Conservation (phyloP, 1,284 basidiomycete species). For the Termitomyces sp. region DNA sequence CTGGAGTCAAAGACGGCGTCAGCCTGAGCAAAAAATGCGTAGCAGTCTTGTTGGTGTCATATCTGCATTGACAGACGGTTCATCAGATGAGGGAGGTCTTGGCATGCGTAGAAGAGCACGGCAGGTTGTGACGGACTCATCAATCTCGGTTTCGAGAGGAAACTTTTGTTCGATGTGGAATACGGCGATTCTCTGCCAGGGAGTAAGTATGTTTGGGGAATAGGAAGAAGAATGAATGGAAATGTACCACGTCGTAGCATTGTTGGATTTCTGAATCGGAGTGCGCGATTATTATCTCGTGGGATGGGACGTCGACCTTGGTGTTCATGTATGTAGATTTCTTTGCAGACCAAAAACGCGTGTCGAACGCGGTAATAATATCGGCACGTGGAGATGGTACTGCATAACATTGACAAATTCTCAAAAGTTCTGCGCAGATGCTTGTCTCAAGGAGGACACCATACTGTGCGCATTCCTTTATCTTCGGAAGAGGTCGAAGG, state of each 20-base stretch:
- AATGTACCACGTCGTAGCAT: conserved; percentile 48
- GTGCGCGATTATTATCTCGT: conserved; percentile 51
- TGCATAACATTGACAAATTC: conserved; percentile 11
- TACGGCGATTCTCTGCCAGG: conserved; percentile 49
- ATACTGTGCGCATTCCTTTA: background rate
- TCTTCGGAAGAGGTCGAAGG: conserved; percentile 9
- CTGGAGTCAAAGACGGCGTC: conserved; percentile 48
- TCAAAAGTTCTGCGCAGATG: conserved; percentile 4
- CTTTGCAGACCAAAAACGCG: too few relatives aligned
- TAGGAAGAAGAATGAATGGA: background rate
- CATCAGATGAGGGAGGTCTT: background rate
- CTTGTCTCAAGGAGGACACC: too few relatives aligned
- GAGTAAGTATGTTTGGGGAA: background rate
- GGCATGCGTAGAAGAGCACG: background rate
- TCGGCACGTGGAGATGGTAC: conserved; percentile 8
- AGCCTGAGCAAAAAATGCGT: conserved; percentile 69
- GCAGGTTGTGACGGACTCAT: conserved; percentile 40
- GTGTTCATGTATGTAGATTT: too few relatives aligned
- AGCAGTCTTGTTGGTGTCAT: conserved; percentile 55
- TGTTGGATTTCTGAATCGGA: conserved; percentile 40
- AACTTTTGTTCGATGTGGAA: conserved; percentile 70
- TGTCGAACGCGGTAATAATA: background rate
- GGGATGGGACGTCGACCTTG: conserved; percentile 32
- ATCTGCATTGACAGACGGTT: conserved; percentile 4
- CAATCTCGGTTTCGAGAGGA: conserved; percentile 64